Base-by-base conservation (phyloP, 2,329 filamentous ascomycete genomes). In the Colletotrichum gloeosporioides region DNA sequence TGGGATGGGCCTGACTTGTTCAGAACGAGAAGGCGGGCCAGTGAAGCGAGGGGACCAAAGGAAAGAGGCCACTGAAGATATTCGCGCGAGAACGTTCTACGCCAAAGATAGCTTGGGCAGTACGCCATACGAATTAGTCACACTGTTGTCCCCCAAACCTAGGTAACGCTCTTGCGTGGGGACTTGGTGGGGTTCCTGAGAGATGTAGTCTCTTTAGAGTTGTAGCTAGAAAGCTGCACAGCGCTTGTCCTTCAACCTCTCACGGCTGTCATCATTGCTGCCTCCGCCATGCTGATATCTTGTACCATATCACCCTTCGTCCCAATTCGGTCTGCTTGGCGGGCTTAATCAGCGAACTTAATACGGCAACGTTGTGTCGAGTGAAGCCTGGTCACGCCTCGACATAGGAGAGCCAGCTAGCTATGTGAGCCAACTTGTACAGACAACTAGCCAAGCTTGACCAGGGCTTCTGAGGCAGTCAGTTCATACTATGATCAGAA, bases 21-120 rank as follows among this genome's bases (percentile, higher is more conserved):
- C 49, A 69, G 61, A 63, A 62, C 55, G 27, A 75, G 61, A 73
- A 78, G 74, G 70, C 64, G 70, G 59, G 59, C 66, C 32, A 25
- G 25, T 4, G 57, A 53, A 64, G 65, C 49, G 44, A 73, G 27
- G 32, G 10, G 49, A 65, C 44, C 44, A 53, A 55, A 53, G 57
- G 59, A 36, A 27, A 68, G n/a, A 32, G 6, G 31, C 44, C 36
- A 64, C 9, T 32, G 57, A 73, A n/a, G 36, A 22, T 8, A 68
- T 44, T 63, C 22, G 16, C 64, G 39, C 27, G n/a, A 62, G 32
- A 69, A 44, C 27, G 18, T 67, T 57, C 31, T 29, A 49, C 8
- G 12, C 55, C 32, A 39, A 27, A 32, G 53, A 32, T 15, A 29
- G 29, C 15, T n/a, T 12, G 29, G 9, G 29, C 36, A 34, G 36